These are phyloP conservation scores for Diversispora epigaea DNA, from an alignment of 192 early-diverging fungal species.

Conservation along the genomic window DNA sequence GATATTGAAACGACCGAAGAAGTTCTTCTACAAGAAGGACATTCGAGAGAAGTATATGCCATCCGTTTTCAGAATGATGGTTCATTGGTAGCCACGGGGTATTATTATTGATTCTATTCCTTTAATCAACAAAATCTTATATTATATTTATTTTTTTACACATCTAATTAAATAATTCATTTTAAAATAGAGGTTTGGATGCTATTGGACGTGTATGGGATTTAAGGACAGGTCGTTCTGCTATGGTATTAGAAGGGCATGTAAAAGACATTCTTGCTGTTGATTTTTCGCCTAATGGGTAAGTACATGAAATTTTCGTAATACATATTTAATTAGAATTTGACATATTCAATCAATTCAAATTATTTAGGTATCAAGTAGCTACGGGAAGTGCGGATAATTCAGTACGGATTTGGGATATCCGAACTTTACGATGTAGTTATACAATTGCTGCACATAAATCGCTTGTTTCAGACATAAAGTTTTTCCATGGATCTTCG, in stretches of 20 bases:
- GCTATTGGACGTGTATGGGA: constrained; percentile 96
- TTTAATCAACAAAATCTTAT: background rate
- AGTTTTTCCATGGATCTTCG: constrained; percentile 52
- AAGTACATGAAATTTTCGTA: constrained; percentile 1
- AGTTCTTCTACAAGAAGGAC: constrained; percentile 90
- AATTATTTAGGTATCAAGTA: constrained; percentile 65
- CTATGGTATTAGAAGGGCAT: constrained; percentile 88
- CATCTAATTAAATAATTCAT: background rate
- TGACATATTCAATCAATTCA: background rate
- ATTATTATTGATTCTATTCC: constrained; percentile 7
- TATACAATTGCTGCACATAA: constrained; percentile 91
- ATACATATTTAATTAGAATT: background rate
- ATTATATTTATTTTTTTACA: background rate
- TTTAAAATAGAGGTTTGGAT: constrained; percentile 72
- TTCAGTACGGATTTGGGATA: constrained; percentile 88
- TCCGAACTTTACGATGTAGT: constrained; percentile 71
- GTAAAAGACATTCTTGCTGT: constrained; percentile 84
- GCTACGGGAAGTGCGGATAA: constrained; percentile 93
- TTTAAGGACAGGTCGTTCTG: constrained; percentile 83
- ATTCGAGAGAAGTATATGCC: constrained; percentile 90
- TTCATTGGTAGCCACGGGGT: constrained; percentile 84
- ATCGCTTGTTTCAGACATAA: constrained; percentile 84
- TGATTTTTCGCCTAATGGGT: constrained; percentile 90
- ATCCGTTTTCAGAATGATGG: constrained; percentile 93
- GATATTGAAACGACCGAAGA: constrained; percentile 76